Evolutionary conservation across 345 rosid genomes (phyloP).

Genomic region (Brassica rapa): DNA sequence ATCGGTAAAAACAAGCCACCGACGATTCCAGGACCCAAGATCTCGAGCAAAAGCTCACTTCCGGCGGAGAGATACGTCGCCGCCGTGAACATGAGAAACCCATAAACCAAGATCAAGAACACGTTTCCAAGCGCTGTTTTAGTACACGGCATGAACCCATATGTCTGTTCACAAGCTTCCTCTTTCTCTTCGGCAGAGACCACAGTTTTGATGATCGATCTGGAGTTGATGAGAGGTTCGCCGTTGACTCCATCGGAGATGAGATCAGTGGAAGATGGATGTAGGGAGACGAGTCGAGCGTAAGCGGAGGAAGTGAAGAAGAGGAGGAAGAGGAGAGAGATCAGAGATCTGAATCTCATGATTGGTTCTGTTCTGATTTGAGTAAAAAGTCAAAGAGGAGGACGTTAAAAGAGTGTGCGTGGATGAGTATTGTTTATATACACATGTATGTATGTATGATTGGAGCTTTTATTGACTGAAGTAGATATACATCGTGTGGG

Average conservation of each 20-base stretch:
- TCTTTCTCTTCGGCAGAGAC: conserved; percentile 33
- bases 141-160: conserved; percentile 95
- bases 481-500: conserved; percentile 30
- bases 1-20: conserved; percentile 93
- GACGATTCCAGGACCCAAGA: conserved; percentile 89
- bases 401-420: conserved; percentile 5
- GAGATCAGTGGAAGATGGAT: conserved; percentile 40
- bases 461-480: conserved; percentile 1
- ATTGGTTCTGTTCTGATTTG: background rate
- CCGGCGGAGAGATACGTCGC: conserved; percentile 86
- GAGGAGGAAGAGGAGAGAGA: conserved; percentile 35
- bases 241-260: conserved; percentile 62
- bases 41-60: conserved; percentile 89
- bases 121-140: conserved; percentile 69
- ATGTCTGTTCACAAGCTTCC: conserved; percentile 78
- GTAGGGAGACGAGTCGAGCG: conserved; percentile 42
- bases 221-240: background rate
- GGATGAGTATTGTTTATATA: background rate
- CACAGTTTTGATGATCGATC: conserved; percentile 30
- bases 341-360: conserved; percentile 38
- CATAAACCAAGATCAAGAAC: conserved; percentile 76
- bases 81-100: conserved; percentile 73
- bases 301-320: conserved; percentile 39
- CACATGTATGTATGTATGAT: background rate
- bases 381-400: conserved; percentile 27